Evolutionary conservation across 768 basidiomycete species (phyloP), one percentile per base, ranked within the genome.

Genomic region (Mycena venus): DNA sequence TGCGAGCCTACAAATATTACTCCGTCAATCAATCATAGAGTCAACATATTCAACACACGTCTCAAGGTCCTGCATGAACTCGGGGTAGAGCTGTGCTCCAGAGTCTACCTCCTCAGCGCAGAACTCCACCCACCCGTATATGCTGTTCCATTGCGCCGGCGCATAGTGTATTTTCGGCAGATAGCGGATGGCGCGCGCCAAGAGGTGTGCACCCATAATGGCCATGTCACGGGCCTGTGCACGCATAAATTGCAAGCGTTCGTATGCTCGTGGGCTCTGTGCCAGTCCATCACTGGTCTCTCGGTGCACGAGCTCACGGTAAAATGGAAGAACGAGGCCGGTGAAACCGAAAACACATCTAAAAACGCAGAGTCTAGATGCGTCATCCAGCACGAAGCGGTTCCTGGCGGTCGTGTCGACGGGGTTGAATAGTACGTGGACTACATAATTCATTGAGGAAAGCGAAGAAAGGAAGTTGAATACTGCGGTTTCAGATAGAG

Each of bases 251-350:
- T 32, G 19, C 19, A 68, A 21, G 10, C 69, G 63, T 23, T 51
- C 42, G 58, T 38, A 58, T 1, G 38, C 61, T n/a, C 21, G 11
- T 21, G 29, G 27, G 38, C 17, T 23, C 27, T 23, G n/a, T 2
- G n/a, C 31, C 38, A 3, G 0, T 9, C 2, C 31, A 15, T 40
- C 53, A 4, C 12, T 9, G 11, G 31, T 34, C n/a, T 29, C 68
- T 17, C 74, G 74, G 23, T 31, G 34, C 27, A 47, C 61, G 3
- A 75, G 70, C 53, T 75, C 74, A n/a, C 55, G 70, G 53, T 68
- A 69, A 21, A 75, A 68, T 7, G 74, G 55, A 2, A 75, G 34
- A 1, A 68, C 25, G 11, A 75, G 21, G 23, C 53, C 42, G 12
- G 36, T 51, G 36, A 65, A 74, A 12, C 55, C 51, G 36, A 69